Evolutionary conservation across 495 filamentous ascomycete genomes (phyloP), one percentile per base, ranked within the genome.

Genomic region (Aspergillus indologenus): DNA sequence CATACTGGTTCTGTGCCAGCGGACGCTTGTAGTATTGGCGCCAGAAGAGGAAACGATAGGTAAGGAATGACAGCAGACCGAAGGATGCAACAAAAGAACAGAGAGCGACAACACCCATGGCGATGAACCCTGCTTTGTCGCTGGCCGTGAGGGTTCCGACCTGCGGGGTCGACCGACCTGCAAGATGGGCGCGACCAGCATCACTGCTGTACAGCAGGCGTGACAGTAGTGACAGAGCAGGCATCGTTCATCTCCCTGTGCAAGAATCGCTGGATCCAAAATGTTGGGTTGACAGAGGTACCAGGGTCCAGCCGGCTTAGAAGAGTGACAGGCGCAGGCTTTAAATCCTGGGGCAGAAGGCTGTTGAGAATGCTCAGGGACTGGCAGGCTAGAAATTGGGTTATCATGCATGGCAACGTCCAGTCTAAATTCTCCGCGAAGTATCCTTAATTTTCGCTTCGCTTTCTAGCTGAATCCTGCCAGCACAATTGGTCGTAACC

Each of bases 1-100:
- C 80, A 60, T 87, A 90, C 71, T 92, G 88, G 67, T 90, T 90
- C 40, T 71, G 56, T 12, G 65, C 63, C 9, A 77, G 65, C n/a
- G 69, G 68, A 8, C 59, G 60, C 53, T 72, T 74, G 70, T 80
- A 81, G 54, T 74, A 71, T 1, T 68, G 68, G n/a, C 70, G 72
- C 85, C 84, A 86, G 57, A 73, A 74, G 20, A 86, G 66, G 52
- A 87, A 73, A 56, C 82, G 81, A 65, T 79, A 82, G 9, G 79
- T 82, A 62, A 87, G 71, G 66, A 81, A 86, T 46, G 72, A 63
- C 46, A 85, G 72, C 1, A 87, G 73, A 23, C 68, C 65, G 0
- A 81, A 66, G 0, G 80, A 79, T 8, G 84, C 77, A 20, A 82
- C 61, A 66, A 87, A 81, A 12, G 85, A 87, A 29, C 81, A 67